phyloP scores from a whole-genome alignment of 1,284 basidiomycete genomes.

The Blastosporella zonata region DNA sequence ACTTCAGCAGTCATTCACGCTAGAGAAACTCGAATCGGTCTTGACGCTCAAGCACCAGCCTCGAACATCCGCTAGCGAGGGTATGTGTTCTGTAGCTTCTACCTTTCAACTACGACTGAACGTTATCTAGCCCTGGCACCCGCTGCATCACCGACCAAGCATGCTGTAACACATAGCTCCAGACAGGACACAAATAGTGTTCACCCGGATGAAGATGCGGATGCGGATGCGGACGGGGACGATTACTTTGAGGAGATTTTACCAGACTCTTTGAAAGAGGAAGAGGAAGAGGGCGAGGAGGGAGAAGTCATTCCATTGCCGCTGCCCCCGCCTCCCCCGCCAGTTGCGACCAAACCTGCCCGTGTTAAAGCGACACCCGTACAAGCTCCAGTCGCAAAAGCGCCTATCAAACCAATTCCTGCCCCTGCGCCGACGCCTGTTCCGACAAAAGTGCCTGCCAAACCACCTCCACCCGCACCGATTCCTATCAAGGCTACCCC shows the following conservation, averaged over 20 bases:
- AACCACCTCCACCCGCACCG: background rate
- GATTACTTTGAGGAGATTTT: slow-evolving; percentile 38
- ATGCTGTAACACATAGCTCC: slow-evolving; percentile 22
- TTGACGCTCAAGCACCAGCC: slow-evolving; percentile 52
- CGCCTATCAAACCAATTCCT: background rate
- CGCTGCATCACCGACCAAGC: slow-evolving; percentile 19
- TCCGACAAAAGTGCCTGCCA: background rate
- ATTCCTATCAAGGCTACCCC: background rate
- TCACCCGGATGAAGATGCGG: slow-evolving; percentile 32
- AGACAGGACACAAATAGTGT: slow-evolving; percentile 17
- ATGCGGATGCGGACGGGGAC: slow-evolving; percentile 44
- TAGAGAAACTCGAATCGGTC: slow-evolving; percentile 72
- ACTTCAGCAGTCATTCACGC: slow-evolving; percentile 52
- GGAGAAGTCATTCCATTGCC: slow-evolving; percentile 31
- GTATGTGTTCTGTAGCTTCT: slow-evolving; percentile 23
- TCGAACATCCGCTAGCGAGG: slow-evolving; percentile 37
- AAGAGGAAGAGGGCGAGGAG: slow-evolving; percentile 38
- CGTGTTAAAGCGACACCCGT: slow-evolving; percentile 13
- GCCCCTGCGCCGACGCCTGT: background rate
- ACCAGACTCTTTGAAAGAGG: slow-evolving; percentile 27
- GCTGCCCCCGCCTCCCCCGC: slow-evolving; percentile 12
- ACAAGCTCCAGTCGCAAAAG: background rate
- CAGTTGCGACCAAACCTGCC: slow-evolving; percentile 17
- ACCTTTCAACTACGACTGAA: background rate
- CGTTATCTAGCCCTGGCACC: slow-evolving; percentile 16